Percentiles rank a stretch among this genome's conserved stretches.
Conservation (phyloP, 176 grass and related monocot genomes). For the Bolboschoenus planiculmis region DNA sequence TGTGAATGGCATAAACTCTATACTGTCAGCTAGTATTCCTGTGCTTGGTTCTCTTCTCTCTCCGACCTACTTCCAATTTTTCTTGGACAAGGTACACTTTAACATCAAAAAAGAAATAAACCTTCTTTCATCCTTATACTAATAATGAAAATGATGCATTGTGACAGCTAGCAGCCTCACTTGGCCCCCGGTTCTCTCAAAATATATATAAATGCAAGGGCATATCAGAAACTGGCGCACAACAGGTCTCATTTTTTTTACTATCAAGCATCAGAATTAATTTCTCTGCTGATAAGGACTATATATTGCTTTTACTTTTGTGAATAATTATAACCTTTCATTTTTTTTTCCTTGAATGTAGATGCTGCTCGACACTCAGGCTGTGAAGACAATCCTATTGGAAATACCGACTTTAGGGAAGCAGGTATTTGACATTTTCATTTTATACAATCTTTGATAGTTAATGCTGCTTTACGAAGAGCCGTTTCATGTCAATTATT, state of each 20-base stretch:
- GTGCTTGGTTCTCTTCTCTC: conserved; percentile 78
- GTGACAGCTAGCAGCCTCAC: conserved; percentile 80
- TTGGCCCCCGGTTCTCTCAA: conserved; percentile 97
- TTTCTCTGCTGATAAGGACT: neutral
- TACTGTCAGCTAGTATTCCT: conserved; percentile 88
- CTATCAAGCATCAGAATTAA: conserved; percentile 22
- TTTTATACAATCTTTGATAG: neutral
- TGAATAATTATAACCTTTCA: neutral
- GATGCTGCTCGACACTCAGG: conserved; percentile 99
- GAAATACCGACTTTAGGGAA: conserved; percentile 96
- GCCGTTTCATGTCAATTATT: conserved; percentile 11
- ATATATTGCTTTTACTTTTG: neutral
- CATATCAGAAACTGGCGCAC: conserved; percentile 99
- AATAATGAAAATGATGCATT: conserved; percentile 28
- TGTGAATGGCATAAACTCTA: conserved; percentile 92
- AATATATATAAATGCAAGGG: conserved; percentile 99
- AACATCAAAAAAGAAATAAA: neutral
- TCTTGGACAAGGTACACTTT: conserved; percentile 86
- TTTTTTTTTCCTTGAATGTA: conserved; percentile 23
- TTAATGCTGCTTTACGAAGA: neutral
- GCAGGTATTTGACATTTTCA: conserved; percentile 44
- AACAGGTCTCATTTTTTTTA: conserved; percentile 50
- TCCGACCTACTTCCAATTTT: conserved; percentile 96
- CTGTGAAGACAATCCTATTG: conserved; percentile 83
- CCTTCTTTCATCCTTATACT: neutral